A percentile compares a stretch with the other conserved stretches of the same genome.
Evolutionary conservation across 176 grass and related monocot species (phyloP).

Genomic region (Luzula sylvatica): DNA sequence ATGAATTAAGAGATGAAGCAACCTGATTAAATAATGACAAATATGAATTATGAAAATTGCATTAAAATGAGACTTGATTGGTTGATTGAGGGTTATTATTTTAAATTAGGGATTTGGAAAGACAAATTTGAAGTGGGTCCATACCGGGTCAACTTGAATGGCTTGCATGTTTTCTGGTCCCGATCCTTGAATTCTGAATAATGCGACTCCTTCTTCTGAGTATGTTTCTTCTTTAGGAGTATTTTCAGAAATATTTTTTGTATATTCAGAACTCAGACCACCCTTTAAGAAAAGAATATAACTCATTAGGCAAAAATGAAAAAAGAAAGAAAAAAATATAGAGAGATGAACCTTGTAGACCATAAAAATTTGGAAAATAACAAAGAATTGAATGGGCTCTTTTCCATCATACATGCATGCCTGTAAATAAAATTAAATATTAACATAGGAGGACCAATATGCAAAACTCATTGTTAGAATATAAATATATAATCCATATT

Average conservation of each 20-base stretch:
- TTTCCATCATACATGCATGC: constrained; percentile 93
- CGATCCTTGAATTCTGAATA: constrained; percentile 89
- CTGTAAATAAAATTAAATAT: constrained; percentile 29
- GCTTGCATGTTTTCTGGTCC: constrained; percentile 99
- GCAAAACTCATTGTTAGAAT: not conserved
- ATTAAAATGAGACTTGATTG: not conserved
- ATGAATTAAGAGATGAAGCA: constrained; percentile 77
- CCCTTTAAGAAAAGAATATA: constrained; percentile 45
- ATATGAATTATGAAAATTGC: not conserved
- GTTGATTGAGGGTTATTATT: not conserved
- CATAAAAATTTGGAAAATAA: constrained; percentile 91
- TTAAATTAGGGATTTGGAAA: not conserved
- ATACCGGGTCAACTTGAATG: constrained; percentile 97
- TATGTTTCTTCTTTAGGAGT: constrained; percentile 52
- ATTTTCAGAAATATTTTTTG: constrained; percentile 67
- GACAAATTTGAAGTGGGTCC: constrained; percentile 16
- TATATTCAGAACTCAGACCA: constrained; percentile 81
- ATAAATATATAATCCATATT: not conserved
- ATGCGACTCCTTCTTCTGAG: constrained; percentile 76
- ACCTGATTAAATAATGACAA: constrained; percentile 48
- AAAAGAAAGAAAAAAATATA: constrained; percentile 3
- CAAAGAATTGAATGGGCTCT: constrained; percentile 85
- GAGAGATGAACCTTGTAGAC: constrained; percentile 58
- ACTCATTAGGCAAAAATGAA: not conserved
- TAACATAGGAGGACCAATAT: not conserved